Evolutionary conservation across 176 grass and related monocot genomes (phyloP).

Genomic region (Cocos nucifera): DNA sequence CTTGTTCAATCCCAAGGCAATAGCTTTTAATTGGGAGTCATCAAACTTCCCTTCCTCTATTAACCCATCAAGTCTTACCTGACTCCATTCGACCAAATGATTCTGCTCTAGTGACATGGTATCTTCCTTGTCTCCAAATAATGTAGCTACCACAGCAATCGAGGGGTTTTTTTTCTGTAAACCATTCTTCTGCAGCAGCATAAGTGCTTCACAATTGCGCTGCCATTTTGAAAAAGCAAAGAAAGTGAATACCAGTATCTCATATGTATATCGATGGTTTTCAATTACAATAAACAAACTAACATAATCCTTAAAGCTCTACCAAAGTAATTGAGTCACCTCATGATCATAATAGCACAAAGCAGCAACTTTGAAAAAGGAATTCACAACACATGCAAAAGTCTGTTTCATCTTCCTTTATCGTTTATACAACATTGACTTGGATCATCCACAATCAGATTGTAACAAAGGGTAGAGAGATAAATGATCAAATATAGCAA

Average conservation of each 20-base stretch:
- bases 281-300: no score
- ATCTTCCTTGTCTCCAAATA: slow-evolving; percentile 75
- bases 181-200: slow-evolving; percentile 85
- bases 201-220: slow-evolving; percentile 90
- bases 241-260: no score
- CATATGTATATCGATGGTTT: no score
- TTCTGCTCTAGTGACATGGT: slow-evolving; percentile 47
- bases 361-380: neutral
- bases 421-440: no score
- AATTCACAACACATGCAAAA: no score
- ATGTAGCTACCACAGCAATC: slow-evolving; percentile 64
- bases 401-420: no score
- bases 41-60: slow-evolving; percentile 46
- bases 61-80: slow-evolving; percentile 32
- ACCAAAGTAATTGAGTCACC: neutral
- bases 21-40: slow-evolving; percentile 60
- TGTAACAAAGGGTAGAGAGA: no score
- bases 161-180: slow-evolving; percentile 70
- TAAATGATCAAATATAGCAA: no score
- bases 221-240: slow-evolving; percentile 24
- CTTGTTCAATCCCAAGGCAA: slow-evolving; percentile 88
- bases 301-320: neutral
- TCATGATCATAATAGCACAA: neutral
- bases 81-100: slow-evolving; percentile 45
- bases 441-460: no score